phyloP scores from a whole-genome alignment of 2,329 filamentous ascomycete species.

The Trichoderma guizhouense region DNA sequence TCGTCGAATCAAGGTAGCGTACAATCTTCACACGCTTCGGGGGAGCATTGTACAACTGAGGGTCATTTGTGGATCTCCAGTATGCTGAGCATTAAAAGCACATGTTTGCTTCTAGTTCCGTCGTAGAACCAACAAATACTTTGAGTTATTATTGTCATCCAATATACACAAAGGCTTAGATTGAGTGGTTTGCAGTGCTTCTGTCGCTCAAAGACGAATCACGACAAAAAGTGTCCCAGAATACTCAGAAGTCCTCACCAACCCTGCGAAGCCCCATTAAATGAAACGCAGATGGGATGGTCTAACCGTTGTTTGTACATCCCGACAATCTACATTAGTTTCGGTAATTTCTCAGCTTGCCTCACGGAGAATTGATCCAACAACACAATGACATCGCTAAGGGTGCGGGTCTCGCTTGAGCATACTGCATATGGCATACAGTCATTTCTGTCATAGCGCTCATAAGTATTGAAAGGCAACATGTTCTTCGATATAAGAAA shows the following conservation, averaged over 20 bases:
- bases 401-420: neutral
- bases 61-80: neutral
- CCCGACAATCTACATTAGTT: neutral
- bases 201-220: neutral
- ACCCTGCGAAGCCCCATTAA: neutral
- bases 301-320: neutral
- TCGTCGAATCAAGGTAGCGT: neutral
- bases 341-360: neutral
- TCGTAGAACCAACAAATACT: neutral
- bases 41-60: neutral
- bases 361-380: neutral
- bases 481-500: neutral
- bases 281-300: neutral
- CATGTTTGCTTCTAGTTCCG: neutral
- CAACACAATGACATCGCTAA: neutral
- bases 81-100: neutral
- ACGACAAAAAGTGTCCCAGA: neutral
- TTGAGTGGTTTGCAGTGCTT: accelerated
- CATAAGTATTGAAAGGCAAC: neutral
- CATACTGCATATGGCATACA: neutral
- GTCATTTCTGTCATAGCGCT: neutral
- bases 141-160: neutral
- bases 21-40: neutral
- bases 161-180: neutral
- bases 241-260: neutral